A percentile compares a stretch with the other conserved stretches of the same genome.
phyloP scores from a whole-genome alignment of 2,329 filamentous ascomycete genomes.

The Fusarium coffeatum region DNA sequence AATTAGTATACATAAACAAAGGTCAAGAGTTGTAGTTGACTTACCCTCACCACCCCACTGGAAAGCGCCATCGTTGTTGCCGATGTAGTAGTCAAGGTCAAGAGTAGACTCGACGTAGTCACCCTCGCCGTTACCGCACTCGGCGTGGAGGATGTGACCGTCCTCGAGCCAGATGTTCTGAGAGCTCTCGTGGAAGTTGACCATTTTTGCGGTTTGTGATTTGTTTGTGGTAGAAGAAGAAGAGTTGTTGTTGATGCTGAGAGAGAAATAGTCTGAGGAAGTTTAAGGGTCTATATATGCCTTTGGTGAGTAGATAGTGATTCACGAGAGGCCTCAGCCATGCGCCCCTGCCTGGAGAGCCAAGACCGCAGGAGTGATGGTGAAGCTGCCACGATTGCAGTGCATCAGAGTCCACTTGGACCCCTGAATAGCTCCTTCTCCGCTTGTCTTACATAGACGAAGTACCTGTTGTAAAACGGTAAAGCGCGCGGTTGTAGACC shows the following conservation, averaged over 20 bases:
- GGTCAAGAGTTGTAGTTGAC: not conserved
- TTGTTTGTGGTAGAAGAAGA: not conserved
- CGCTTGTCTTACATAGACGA: not conserved
- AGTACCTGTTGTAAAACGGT: not conserved
- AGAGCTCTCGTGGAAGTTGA: conserved; percentile 61
- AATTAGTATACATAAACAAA: not conserved
- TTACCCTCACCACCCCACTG: conserved; percentile 56
- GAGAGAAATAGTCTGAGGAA: not conserved
- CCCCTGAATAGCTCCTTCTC: conserved; percentile 4
- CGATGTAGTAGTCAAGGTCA: conserved; percentile 62
- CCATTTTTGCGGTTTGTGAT: conserved; percentile 28
- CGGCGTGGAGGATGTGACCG: conserved; percentile 60
- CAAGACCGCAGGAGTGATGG: not conserved
- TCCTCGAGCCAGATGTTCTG: conserved; percentile 61
- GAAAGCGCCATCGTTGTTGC: conserved; percentile 64
- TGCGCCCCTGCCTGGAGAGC: conserved; percentile 5
- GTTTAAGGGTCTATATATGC: conserved; percentile 13
- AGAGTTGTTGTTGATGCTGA: not conserved
- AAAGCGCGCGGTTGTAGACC: conserved; percentile 9
- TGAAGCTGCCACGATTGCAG: conserved; percentile 39
- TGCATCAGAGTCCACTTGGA: conserved; percentile 26
- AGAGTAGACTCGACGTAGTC: conserved; percentile 58
- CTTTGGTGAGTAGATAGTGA: not conserved
- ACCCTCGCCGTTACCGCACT: conserved; percentile 55
- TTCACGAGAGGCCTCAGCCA: conserved; percentile 33